Evolutionary conservation across 331 rosid genomes (phyloP).

Genomic region (Acacia concinna): DNA sequence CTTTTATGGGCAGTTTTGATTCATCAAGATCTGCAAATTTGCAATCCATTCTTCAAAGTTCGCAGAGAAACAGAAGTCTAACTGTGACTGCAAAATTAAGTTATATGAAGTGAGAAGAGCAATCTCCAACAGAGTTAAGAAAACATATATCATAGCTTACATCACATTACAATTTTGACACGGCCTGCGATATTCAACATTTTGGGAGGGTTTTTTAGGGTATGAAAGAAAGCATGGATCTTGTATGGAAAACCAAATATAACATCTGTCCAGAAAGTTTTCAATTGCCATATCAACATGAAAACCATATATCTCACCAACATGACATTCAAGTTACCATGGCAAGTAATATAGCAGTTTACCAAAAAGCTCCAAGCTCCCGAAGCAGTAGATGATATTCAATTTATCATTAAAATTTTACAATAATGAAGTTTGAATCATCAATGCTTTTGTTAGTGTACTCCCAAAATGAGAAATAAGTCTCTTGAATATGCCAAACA

Average conservation of each 20-base stretch:
- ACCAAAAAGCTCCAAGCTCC: neutral
- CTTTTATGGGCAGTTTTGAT: neutral
- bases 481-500: neutral
- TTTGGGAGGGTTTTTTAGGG: neutral
- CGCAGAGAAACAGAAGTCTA: neutral
- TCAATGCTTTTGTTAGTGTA: neutral
- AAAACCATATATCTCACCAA: neutral
- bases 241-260: neutral
- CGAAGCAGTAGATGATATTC: neutral
- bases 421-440: neutral
- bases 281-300: neutral
- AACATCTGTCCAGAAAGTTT: neutral
- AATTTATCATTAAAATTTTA: neutral
- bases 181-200: neutral
- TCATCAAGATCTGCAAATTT: neutral
- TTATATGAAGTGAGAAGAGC: neutral
- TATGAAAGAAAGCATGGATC: neutral
- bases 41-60: neutral
- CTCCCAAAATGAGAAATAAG: neutral
- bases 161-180: neutral
- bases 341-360: neutral
- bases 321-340: neutral
- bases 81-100: neutral
- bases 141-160: neutral
- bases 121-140: neutral